These are phyloP conservation scores for Phaeodactylum tricornutum DNA, from an alignment of 108 stramenopile genomes.

Conservation along the genomic window DNA sequence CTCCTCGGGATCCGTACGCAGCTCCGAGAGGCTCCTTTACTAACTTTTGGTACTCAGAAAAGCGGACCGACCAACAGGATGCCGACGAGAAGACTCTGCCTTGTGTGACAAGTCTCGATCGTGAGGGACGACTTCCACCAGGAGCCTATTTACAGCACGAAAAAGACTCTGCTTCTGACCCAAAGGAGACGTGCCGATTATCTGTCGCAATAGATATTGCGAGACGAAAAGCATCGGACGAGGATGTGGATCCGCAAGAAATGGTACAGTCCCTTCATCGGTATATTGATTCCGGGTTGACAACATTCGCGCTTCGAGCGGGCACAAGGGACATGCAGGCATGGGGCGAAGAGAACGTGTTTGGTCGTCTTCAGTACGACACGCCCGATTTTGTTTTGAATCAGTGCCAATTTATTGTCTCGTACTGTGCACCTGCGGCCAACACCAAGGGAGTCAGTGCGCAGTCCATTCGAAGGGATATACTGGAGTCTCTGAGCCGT, in stretches of 20 bases:
- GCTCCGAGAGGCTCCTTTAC: too few relatives aligned
- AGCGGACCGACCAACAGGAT: too few relatives aligned
- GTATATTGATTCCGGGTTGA: conserved; percentile 61
- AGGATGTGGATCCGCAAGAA: conserved; percentile 9
- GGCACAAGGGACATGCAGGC: conserved; percentile 2
- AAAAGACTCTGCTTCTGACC: background rate
- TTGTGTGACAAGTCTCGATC: conserved; percentile 16
- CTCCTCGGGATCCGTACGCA: too few relatives aligned
- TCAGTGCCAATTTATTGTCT: conserved; percentile 20
- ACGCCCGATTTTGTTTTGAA: conserved; percentile 39
- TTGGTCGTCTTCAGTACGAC: conserved; percentile 22
- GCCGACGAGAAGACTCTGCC: conserved; percentile 12
- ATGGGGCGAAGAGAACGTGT: conserved; percentile 30
- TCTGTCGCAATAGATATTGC: conserved; percentile 5
- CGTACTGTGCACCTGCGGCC: background rate
- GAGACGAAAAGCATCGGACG: background rate
- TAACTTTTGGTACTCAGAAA: too few relatives aligned
- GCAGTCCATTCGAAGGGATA: conserved; percentile 8
- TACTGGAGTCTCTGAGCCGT: conserved; percentile 10
- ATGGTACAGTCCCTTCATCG: conserved; percentile 21
- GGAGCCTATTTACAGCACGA: conserved; percentile 24
- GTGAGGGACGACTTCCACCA: conserved; percentile 21
- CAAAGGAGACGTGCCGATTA: conserved; percentile 24
- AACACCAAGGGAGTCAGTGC: background rate
- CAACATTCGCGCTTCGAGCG: conserved; percentile 27